Conservation (phyloP, 495 filamentous ascomycete genomes). For the Penicillium riverlandense region DNA sequence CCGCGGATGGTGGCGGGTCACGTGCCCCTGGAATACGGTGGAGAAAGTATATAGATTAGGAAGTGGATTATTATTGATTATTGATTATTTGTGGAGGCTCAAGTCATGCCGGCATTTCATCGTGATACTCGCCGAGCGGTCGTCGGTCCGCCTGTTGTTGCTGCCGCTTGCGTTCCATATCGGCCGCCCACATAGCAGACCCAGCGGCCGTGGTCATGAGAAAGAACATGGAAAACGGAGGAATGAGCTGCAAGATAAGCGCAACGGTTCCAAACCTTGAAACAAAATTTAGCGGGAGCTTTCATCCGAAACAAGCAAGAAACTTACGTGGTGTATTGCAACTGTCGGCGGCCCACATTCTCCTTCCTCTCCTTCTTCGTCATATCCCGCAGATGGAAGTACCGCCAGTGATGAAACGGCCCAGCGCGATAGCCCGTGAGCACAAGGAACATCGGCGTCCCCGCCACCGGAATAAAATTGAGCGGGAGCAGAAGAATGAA, state of each 20-base stretch:
- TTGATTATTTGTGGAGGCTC: background rate
- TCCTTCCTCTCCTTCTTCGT: constrained; percentile 51
- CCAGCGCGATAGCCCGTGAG: constrained; percentile 58
- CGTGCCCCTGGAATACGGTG: constrained; percentile 1
- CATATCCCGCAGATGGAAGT: constrained; percentile 52
- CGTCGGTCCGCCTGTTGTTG: constrained; percentile 14
- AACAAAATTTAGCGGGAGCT: background rate
- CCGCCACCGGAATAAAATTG: constrained; percentile 58
- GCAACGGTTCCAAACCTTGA: constrained; percentile 54
- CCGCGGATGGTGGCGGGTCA: background rate
- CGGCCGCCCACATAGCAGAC: constrained; percentile 54
- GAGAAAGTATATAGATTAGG: background rate
- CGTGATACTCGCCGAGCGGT: constrained; percentile 25
- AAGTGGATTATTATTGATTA: too few species aligned
- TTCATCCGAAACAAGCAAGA: background rate
- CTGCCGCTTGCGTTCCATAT: constrained; percentile 45
- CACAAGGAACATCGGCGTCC: constrained; percentile 56
- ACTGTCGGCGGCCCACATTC: constrained; percentile 42
- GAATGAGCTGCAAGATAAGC: constrained; percentile 54
- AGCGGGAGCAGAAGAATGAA: constrained; percentile 63
- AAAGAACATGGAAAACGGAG: constrained; percentile 59
- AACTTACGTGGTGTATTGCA: constrained; percentile 58
- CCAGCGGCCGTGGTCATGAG: constrained; percentile 58
- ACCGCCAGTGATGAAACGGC: constrained; percentile 61
- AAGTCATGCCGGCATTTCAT: constrained; percentile 18